These are phyloP conservation scores for Colletotrichum falcatum DNA, from an alignment of 2,329 filamentous ascomycete species.

Conservation along the genomic window DNA sequence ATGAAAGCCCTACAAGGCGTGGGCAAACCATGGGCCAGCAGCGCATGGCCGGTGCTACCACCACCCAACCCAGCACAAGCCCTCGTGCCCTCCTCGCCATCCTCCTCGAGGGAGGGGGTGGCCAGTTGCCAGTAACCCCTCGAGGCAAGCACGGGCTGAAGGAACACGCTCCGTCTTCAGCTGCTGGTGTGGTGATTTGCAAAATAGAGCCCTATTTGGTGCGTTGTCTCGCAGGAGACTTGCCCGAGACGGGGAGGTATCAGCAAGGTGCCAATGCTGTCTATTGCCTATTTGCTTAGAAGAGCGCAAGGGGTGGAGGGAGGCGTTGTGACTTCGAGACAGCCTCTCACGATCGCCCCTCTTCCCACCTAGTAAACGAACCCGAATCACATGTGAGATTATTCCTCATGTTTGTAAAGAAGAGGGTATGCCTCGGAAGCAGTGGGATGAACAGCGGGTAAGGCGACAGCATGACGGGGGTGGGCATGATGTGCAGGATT, in stretches of 20 bases:
- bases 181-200: slow-evolving; percentile 1
- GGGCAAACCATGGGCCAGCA: background rate
- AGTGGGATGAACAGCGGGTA: background rate
- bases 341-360: background rate
- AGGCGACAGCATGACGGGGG: background rate
- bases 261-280: slow-evolving; percentile 15
- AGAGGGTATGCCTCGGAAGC: slow-evolving; percentile 4
- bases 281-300: slow-evolving; percentile 2
- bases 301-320: slow-evolving; percentile 15
- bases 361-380: background rate
- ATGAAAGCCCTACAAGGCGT: slow-evolving; percentile 19
- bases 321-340: slow-evolving; percentile 5
- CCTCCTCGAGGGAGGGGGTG: background rate
- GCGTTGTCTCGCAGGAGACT: slow-evolving; percentile 18
- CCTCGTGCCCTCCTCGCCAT: background rate
- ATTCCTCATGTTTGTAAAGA: background rate
- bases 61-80: background rate
- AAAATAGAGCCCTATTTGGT: slow-evolving; percentile 8
- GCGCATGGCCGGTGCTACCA: background rate
- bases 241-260: slow-evolving; percentile 30
- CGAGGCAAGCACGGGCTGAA: background rate
- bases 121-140: background rate
- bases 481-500: slow-evolving; percentile 6
- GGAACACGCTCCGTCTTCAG: background rate
- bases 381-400: slow-evolving; percentile 34